Conservation (phyloP, 768 basidiomycete species). For the Phlebiopsis gigantea region DNA sequence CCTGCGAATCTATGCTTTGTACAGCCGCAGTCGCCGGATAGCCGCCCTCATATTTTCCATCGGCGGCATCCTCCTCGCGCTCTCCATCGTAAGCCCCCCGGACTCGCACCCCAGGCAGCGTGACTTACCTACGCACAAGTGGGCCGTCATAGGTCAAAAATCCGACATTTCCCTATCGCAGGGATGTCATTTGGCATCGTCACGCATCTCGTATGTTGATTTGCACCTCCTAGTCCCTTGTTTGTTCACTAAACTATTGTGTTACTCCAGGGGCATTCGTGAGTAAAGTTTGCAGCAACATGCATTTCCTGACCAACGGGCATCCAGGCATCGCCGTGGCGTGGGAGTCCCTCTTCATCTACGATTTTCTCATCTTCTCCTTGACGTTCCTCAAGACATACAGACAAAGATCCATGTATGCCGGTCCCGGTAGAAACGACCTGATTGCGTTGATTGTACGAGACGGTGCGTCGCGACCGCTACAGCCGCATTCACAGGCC, state of each 20-base stretch:
- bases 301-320: neutral
- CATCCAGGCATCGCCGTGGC: conserved; percentile 22
- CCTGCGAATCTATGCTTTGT: conserved; percentile 47
- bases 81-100: conserved; percentile 16
- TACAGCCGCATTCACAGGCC: neutral
- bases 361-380: conserved; percentile 44
- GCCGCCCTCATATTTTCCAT: conserved; percentile 30
- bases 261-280: neutral
- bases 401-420: conserved; percentile 18
- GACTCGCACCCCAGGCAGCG: neutral
- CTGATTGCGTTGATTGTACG: conserved; percentile 40
- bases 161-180: conserved; percentile 8
- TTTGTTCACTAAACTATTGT: neutral
- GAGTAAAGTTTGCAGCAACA: neutral
- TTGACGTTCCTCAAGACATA: conserved; percentile 44
- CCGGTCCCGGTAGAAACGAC: conserved; percentile 12
- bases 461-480: conserved; percentile 36
- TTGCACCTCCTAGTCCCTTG: neutral
- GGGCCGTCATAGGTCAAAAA: conserved; percentile 38
- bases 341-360: conserved; percentile 49
- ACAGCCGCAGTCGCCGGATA: conserved; percentile 36
- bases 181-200: conserved; percentile 19
- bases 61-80: conserved; percentile 25
- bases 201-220: conserved; percentile 19
- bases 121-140: too few species aligned